Base-by-base conservation (phyloP, 202 grass and related monocot genomes). In the Sporobolus alterniflorus region DNA sequence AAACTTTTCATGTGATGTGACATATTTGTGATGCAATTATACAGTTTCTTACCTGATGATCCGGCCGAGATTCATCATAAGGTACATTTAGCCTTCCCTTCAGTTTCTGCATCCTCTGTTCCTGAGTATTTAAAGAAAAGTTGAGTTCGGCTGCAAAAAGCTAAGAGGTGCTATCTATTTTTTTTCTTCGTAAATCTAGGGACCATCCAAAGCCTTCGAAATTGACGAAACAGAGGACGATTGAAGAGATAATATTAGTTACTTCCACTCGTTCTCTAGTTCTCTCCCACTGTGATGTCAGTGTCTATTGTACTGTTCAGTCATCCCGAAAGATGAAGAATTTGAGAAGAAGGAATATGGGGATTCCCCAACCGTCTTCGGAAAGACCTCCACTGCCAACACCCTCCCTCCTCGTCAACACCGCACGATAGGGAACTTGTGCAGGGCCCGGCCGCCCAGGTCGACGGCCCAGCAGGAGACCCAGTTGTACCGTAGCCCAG, bases 1-100 rank as follows among this genome's bases (percentile, higher is more conserved):
- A 39, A 39, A 39, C 36, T 43, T 75, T 42, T 36, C 75, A 26
- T 77, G 18, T 51, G 33, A 16, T 24, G 28, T n/a, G 13, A 25
- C 24, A 29, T 47, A 40, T 7, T 39, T 39, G 36, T 39, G 36
- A 39, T 34, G 21, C 21, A 39, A 18, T 17, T 83, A 46, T 18
- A 49, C 3, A 62, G 42, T 71, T 55, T 76, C 84, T 77, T 76
- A 95, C 95, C 82, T 87, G 84, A 85, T 95, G 95, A 59, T 98
- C 95, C 30, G 73, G 64, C 56, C 89, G 88, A 66, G 69, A 90
- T 80, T 98, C 90, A 42, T 98, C 89, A 80, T 88, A 98, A 47
- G 95, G 88, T 74, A 98, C 77, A 82, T 79, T 93, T 81, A 98
- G 65, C 75, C 92, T 90, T 73, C 95, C 95, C 88, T 88, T 98